A percentile compares a stretch with the other conserved stretches of the same genome.
Evolutionary conservation across 2,329 filamentous ascomycete species (phyloP).

Genomic region (Colletotrichum agaves): DNA sequence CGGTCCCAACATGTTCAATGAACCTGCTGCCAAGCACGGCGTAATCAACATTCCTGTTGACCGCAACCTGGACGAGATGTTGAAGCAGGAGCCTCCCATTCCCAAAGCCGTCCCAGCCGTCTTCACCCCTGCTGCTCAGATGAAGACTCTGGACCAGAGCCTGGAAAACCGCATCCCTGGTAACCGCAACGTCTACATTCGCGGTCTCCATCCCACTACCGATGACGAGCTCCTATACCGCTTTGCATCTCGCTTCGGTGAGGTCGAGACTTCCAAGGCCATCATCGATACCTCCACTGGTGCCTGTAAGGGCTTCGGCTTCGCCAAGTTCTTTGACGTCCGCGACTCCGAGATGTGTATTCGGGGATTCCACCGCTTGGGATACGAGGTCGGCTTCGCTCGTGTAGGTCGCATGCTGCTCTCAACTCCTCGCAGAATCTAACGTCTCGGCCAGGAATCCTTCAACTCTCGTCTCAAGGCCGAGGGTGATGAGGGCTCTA

Average conservation of each 20-base stretch:
- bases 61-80: constrained; percentile 69
- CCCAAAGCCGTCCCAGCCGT: constrained; percentile 91
- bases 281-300: constrained; percentile 96
- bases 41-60: constrained; percentile 52
- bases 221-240: constrained; percentile 87
- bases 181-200: constrained; percentile 98
- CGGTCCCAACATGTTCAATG: constrained; percentile 52
- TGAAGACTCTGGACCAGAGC: constrained; percentile 92
- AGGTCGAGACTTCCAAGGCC: constrained; percentile 96
- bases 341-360: constrained; percentile 96
- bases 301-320: constrained; percentile 97
- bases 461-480: constrained; percentile 99
- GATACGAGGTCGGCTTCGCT: constrained; percentile 98
- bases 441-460: constrained; percentile 75
- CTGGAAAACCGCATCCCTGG: constrained; percentile 90
- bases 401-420: constrained; percentile 66
- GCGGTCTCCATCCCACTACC: constrained; percentile 93
- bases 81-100: constrained; percentile 82
- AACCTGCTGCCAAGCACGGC: constrained; percentile 54
- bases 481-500: constrained; percentile 87
- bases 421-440: constrained; percentile 36
- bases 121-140: constrained; percentile 84
- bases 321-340: constrained; percentile 92
- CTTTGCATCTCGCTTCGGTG: constrained; percentile 89
- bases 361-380: constrained; percentile 90